phyloP scores from a whole-genome alignment of 768 basidiomycete species.

The Psilocybe subaeruginosa region DNA sequence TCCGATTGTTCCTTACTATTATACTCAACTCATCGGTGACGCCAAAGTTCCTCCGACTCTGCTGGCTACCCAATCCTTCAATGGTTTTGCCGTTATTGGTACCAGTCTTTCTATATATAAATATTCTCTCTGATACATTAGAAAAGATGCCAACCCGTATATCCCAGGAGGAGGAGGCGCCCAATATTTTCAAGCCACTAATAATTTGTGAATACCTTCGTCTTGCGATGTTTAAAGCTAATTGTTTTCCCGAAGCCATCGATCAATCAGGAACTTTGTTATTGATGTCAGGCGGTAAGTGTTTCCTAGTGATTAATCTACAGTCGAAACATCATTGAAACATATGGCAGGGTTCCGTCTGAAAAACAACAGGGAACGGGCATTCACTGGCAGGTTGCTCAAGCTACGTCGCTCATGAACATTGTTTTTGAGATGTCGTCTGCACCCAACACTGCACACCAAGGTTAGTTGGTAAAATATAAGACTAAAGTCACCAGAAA shows the following conservation, averaged over 20 bases:
- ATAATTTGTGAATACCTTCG: constrained; percentile 63
- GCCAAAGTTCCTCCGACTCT: constrained; percentile 69
- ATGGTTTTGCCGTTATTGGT: constrained; percentile 81
- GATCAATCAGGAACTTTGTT: constrained; percentile 73
- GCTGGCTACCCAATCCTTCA: constrained; percentile 61
- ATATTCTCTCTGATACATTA: not conserved
- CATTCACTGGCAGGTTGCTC: constrained; percentile 85
- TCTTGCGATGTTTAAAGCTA: not conserved
- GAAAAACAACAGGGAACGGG: constrained; percentile 61
- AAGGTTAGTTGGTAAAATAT: constrained; percentile 43
- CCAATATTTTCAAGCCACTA: constrained; percentile 65
- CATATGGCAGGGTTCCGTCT: constrained; percentile 46
- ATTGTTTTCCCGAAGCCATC: constrained; percentile 45
- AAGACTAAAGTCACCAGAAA: not conserved
- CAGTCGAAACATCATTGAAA: not conserved
- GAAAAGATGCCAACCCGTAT: constrained; percentile 73
- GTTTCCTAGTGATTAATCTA: not conserved
- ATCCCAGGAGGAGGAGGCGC: constrained; percentile 59
- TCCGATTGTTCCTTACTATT: constrained; percentile 74
- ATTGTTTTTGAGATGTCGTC: constrained; percentile 77
- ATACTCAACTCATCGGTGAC: constrained; percentile 80
- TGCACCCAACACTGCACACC: constrained; percentile 62
- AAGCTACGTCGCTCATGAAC: constrained; percentile 75
- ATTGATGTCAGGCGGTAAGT: constrained; percentile 61
- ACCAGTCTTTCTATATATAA: too few relatives aligned